Base-by-base conservation (phyloP, 202 grass and related monocot genomes). In the Panicum hallii region DNA sequence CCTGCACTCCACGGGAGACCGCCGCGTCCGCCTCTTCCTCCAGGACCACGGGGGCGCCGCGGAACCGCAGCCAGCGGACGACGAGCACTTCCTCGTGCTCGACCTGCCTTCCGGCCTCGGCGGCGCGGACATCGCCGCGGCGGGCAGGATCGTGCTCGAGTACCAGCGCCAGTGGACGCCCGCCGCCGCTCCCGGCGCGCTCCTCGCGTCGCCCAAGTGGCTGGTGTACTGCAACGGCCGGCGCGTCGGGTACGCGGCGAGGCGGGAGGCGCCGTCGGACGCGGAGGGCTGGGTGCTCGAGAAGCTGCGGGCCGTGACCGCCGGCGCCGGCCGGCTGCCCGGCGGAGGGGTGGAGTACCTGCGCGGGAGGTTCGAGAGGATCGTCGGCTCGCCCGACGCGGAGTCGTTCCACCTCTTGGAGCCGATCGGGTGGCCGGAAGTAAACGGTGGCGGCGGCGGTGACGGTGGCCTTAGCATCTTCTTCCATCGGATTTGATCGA, bases 321-420 rank as follows among this genome's bases (percentile, higher is more conserved):
- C 91, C 70, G 91, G 91, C 17, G 75, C 82, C 2, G 91, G 88
- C 0, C 32, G 63, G 61, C 85, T 93, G 1, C 41, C 91, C 60
- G 75, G 79, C 58, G 80, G 70, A 9, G 90, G 87, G 8, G 72
- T 82, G 50, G 65, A 80, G 41, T 93, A 93, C 83, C 32, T 93
- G 46, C 79, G 88, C 13, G 91, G 88, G 1, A 44, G 28, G 88
- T 93, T 93, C 41, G 56, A 90, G 70, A 88, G 82, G 82, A 56
- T 83, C 85, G 85, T 88, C 22, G 88, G 79, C 6, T 93, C 91
- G 9, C 0, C 68, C 13, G 91, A 93, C 41, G 86, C 74, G 0
- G 91, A 88, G 85, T 90, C 91, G 7, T 90, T 88, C 47, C 85
- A 93, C 68, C 79, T 93, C 45, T 56, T 82, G 41, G 87, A 88